Conservation (phyloP, 257 asterid species). For the Penstemon davidsonii region DNA sequence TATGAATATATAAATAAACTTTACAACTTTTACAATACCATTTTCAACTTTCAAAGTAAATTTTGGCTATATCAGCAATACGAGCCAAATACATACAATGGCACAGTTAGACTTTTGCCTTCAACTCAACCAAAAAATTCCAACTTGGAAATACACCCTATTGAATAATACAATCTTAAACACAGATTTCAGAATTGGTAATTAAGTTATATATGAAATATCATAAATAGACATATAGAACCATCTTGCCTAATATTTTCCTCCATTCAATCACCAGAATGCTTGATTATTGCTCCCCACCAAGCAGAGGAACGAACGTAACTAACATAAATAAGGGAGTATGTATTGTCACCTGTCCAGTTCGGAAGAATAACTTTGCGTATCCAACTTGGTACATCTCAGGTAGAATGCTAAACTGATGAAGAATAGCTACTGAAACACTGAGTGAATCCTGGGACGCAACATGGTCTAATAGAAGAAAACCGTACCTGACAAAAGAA, state of each 20-base stretch:
- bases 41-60: no score
- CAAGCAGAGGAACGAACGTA: no score
- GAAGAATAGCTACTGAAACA: conserved; percentile 94
- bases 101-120: no score
- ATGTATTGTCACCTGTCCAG: conserved; percentile 78
- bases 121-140: no score
- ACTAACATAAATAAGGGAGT: no score
- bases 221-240: background rate
- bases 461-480: conserved; percentile 86
- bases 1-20: no score
- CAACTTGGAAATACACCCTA: no score
- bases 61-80: no score
- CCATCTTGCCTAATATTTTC: background rate
- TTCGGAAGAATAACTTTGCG: conserved; percentile 93
- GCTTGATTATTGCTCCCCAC: conserved; percentile 12
- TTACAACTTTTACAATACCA: no score
- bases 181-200: background rate
- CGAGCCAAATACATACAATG: no score
- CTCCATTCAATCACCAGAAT: conserved; percentile 18
- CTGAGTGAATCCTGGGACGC: conserved; percentile 96
- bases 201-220: background rate
- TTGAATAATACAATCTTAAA: background rate
- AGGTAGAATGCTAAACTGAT: conserved; percentile 93
- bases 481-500: conserved; percentile 75
- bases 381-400: conserved; percentile 99